Conservation (phyloP, 345 rosid species). For the Isatis tinctoria region DNA sequence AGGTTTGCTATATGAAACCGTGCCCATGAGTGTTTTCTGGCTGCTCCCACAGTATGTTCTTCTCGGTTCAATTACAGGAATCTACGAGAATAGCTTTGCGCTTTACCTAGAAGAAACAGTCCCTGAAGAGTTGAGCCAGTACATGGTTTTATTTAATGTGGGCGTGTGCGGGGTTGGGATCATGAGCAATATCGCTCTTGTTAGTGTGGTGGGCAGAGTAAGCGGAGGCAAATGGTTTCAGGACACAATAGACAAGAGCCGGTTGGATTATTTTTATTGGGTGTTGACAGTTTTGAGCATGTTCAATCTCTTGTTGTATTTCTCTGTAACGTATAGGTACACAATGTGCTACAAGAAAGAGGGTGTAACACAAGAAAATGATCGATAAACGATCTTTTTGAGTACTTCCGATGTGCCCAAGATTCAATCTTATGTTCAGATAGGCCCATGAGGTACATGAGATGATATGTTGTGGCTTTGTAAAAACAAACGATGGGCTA, state of each 20-base stretch:
- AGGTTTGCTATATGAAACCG: conserved; percentile 19
- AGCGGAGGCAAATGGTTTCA: conserved; percentile 42
- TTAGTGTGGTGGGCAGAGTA: conserved; percentile 28
- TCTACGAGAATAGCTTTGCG: conserved; percentile 26
- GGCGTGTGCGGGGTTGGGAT: conserved; percentile 33
- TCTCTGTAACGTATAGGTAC: conserved; percentile 20
- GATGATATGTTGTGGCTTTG: not conserved
- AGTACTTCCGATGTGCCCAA: not conserved
- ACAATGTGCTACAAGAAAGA: conserved; percentile 13
- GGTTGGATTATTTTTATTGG: conserved; percentile 44
- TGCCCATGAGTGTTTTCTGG: conserved; percentile 38
- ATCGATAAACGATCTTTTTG: not conserved
- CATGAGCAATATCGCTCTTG: conserved; percentile 24
- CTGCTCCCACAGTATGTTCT: conserved; percentile 38
- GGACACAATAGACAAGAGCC: conserved; percentile 34
- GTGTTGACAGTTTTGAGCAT: conserved; percentile 21
- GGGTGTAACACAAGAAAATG: conserved; percentile 4
- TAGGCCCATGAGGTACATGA: not conserved
- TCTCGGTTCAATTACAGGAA: conserved; percentile 31
- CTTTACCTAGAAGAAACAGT: conserved; percentile 32
- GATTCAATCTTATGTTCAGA: not conserved
- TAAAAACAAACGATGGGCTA: not conserved
- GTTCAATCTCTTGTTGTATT: conserved; percentile 29
- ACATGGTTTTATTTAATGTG: conserved; percentile 19
- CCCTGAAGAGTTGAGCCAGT: conserved; percentile 30